A percentile compares a stretch with the other conserved stretches of the same genome.
Evolutionary conservation across 2,329 filamentous ascomycete species (phyloP).

Genomic region (Ophiosphaerella korrae): DNA sequence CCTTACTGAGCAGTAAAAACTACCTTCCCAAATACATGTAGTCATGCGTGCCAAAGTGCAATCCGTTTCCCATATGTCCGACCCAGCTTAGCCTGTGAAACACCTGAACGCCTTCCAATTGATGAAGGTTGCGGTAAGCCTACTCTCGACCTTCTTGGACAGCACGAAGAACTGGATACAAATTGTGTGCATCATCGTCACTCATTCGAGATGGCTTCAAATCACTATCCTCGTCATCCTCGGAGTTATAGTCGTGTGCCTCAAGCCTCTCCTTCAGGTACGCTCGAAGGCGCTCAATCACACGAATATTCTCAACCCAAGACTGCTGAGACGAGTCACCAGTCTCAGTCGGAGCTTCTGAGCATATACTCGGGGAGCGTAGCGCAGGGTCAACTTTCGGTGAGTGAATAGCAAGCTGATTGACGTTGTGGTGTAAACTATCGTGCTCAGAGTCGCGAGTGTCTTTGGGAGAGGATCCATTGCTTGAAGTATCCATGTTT

Average conservation of each 20-base stretch:
- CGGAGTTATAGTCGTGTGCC: conserved; percentile 55
- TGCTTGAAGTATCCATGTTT: conserved; percentile 50
- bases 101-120: not conserved
- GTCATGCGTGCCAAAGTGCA: not conserved
- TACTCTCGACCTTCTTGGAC: conserved; percentile 48
- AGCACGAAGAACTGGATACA: conserved; percentile 49
- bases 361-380: conserved; percentile 46
- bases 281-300: conserved; percentile 64
- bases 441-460: conserved; percentile 44
- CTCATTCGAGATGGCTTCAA: conserved; percentile 37
- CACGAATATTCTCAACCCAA: conserved; percentile 69
- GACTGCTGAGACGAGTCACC: conserved; percentile 51
- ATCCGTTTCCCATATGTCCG: not conserved
- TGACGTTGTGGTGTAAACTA: conserved; percentile 44
- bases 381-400: conserved; percentile 48
- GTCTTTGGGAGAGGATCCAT: conserved; percentile 38
- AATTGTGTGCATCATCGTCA: conserved; percentile 47
- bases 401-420: conserved; percentile 47
- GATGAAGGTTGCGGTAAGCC: not conserved
- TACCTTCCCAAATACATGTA: not conserved
- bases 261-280: conserved; percentile 63
- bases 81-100: conserved; percentile 6
- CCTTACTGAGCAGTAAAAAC: not conserved
- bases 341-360: conserved; percentile 42
- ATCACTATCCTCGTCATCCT: conserved; percentile 39